A percentile compares a stretch with the other conserved stretches of the same genome.
These are phyloP conservation scores for Lactuca sativa DNA, from an alignment of 129 eudicot species.

Conservation along the genomic window DNA sequence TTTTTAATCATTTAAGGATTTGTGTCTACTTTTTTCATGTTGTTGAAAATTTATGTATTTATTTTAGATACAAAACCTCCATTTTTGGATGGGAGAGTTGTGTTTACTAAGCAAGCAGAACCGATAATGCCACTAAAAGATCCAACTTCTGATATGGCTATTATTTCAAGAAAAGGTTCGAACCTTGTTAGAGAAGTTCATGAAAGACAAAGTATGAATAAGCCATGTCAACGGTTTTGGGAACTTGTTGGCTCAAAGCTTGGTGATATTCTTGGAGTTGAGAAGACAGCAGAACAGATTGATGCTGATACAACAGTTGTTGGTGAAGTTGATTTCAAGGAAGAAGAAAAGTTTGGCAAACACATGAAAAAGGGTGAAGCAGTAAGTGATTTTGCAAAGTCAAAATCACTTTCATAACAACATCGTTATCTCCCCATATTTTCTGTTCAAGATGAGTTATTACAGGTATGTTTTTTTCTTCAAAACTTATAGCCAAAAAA, in stretches of 20 bases:
- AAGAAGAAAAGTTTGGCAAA: constrained; percentile 62
- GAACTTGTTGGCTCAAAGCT: no score
- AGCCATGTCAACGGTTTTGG: constrained; percentile 78
- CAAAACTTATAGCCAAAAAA: neutral
- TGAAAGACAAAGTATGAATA: constrained; percentile 67
- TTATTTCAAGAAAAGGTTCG: constrained; percentile 73
- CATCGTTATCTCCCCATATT: constrained; percentile 66
- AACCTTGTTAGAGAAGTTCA: constrained; percentile 62
- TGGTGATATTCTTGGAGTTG: constrained; percentile 74
- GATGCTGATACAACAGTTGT: constrained; percentile 75
- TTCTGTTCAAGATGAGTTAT: constrained; percentile 61
- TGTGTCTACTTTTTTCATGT: neutral
- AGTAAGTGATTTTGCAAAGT: constrained; percentile 65
- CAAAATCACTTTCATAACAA: constrained; percentile 63
- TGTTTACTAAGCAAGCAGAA: constrained; percentile 77
- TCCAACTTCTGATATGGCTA: constrained; percentile 79
- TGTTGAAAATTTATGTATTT: constrained; percentile 5
- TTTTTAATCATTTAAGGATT: no score
- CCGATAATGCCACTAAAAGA: constrained; percentile 74
- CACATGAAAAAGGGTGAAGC: constrained; percentile 63
- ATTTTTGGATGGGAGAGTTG: constrained; percentile 70
- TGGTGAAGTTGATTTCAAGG: constrained; percentile 76
- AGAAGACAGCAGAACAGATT: constrained; percentile 75
- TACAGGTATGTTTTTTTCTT: constrained; percentile 42
- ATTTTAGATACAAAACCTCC: constrained; percentile 69